Evolutionary conservation across 2,329 filamentous ascomycete species (phyloP).

Genomic region (Blastomyces emzantsi): DNA sequence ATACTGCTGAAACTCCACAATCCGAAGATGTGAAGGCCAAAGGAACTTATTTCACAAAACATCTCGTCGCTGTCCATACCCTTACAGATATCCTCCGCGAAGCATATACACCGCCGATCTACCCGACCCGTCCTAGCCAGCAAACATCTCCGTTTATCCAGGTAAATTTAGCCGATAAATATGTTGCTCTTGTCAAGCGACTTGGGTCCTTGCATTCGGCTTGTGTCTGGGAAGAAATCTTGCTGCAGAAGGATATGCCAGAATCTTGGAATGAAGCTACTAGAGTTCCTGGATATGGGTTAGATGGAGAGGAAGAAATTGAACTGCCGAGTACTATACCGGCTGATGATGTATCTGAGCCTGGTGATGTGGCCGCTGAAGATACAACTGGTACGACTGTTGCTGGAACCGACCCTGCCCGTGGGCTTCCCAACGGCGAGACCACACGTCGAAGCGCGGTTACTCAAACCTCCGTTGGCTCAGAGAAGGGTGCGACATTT

Average conservation of each 20-base stretch:
- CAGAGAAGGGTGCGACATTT: constrained; percentile 39
- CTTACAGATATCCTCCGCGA: constrained; percentile 66
- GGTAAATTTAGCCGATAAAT: constrained; percentile 79
- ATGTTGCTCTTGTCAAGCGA: constrained; percentile 61
- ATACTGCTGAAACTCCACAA: constrained; percentile 17
- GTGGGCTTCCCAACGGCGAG: constrained; percentile 8
- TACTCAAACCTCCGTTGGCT: constrained; percentile 14
- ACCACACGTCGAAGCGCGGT: constrained; percentile 19
- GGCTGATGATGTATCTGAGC: constrained; percentile 18
- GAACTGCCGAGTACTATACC: constrained; percentile 22
- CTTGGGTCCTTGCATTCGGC: constrained; percentile 70
- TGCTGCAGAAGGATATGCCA: constrained; percentile 64
- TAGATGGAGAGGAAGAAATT: constrained; percentile 36
- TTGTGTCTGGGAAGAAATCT: constrained; percentile 76
- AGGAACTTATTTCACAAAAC: constrained; percentile 71
- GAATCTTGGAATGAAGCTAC: constrained; percentile 45
- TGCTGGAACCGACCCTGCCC: constrained; percentile 13
- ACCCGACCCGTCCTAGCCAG: constrained; percentile 53
- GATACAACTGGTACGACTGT: constrained; percentile 11
- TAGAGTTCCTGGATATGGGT: constrained; percentile 32
- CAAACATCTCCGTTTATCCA: constrained; percentile 58
- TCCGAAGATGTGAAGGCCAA: constrained; percentile 39
- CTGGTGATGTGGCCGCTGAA: constrained; percentile 15
- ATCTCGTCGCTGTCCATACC: constrained; percentile 65
- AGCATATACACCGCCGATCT: constrained; percentile 58